Base-by-base conservation (phyloP, 2,329 filamentous ascomycete genomes). In the Hysterium pulicare region DNA sequence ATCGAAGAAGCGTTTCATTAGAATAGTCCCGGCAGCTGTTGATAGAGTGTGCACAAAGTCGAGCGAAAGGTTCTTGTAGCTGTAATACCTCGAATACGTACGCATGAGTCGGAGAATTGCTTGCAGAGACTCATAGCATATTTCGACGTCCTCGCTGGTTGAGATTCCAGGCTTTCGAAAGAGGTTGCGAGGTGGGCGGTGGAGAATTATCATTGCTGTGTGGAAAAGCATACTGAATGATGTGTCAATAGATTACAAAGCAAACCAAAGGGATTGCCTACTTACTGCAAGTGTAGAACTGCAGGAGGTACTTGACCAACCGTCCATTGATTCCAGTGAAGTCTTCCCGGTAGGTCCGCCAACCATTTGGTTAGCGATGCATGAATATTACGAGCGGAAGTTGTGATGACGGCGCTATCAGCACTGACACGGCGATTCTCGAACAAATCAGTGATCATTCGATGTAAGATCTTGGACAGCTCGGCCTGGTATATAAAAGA, bases 261-360 rank as follows among this genome's bases (percentile, higher is more conserved):
- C 3, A 5, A 4, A 9, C 13, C 13, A 8, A 4, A 31, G 5
- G 16, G 13, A n/a, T 16, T 31, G 16, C 9, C 19, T 37, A 38
- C 49, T 43, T 49, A 62, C 61, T 76, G 73, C 28, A 76, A 59
- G 50, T 75, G 71, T 31, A 76, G 67, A 1, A 77, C 70, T 21
- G 70, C 69, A 2, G 69, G 62, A 2, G 71, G 70, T 3, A 76
- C 68, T 16, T 71, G 62, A 3, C 70, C 71, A 1, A 73, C 68
- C 2, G 69, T 74, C 73, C 74, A 76, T 42, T 74, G 71, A 40
- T 74, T 75, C 73, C 74, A 77, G 46, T 76, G 71, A 28, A 76
- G 54, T 21, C 70, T 72, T 4, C 67, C 64, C 2, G 74, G 73
- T 2, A 77, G 59, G 30, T 63, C 67, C 2, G 69, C 62, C 1